These are phyloP conservation scores for Lumnitzera littorea DNA, from an alignment of 345 rosid species.

Conservation along the genomic window DNA sequence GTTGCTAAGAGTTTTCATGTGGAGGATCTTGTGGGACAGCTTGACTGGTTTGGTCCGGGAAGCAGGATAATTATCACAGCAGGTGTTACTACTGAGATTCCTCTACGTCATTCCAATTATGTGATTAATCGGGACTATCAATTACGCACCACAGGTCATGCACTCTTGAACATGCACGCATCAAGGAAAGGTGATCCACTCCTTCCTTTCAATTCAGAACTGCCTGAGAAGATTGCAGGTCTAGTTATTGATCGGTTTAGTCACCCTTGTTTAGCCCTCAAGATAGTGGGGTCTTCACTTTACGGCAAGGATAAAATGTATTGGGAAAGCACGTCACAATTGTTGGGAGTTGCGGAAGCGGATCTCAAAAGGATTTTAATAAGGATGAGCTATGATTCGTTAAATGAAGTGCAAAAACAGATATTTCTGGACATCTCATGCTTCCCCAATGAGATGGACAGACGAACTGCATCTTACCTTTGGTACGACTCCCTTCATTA, in stretches of 20 bases:
- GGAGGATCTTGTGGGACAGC: neutral
- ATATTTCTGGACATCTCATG: slow-evolving; percentile 15
- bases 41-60: neutral
- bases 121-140: neutral
- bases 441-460: neutral
- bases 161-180: slow-evolving; percentile 13
- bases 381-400: neutral
- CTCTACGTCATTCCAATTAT: rapidly evolving
- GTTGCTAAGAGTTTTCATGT: neutral
- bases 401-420: neutral
- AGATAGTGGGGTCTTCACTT: slow-evolving; percentile 7
- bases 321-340: slow-evolving; percentile 4
- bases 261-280: slow-evolving; percentile 9
- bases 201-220: neutral
- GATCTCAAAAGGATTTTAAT: neutral
- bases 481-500: slow-evolving; percentile 1
- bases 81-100: neutral
- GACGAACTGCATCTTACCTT: neutral
- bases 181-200: neutral
- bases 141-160: neutral
- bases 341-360: neutral
- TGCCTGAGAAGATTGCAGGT: neutral
- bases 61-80: slow-evolving; percentile 13
- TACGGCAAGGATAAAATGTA: neutral
- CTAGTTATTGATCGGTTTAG: neutral